phyloP scores from a whole-genome alignment of 2,329 filamentous ascomycete species.

The Microdochium bolleyi region DNA sequence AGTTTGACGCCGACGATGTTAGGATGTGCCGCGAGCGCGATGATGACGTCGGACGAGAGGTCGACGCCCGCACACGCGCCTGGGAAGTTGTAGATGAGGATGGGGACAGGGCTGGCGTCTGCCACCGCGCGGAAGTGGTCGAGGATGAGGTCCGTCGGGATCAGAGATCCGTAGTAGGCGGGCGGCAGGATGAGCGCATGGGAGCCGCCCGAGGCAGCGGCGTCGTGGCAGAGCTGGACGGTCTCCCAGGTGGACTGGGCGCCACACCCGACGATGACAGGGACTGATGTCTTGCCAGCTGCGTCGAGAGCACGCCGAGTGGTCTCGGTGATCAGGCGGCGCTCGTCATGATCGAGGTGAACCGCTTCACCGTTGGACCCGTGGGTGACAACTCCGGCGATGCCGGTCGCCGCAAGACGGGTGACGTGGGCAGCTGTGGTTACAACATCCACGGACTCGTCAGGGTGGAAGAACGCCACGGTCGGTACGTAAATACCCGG shows the following conservation, averaged over 20 bases:
- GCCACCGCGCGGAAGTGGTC: conserved; percentile 58
- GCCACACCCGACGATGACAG: conserved; percentile 57
- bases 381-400: conserved; percentile 50
- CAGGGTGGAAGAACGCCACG: conserved; percentile 44
- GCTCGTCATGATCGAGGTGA: conserved; percentile 57
- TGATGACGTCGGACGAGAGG: conserved; percentile 58
- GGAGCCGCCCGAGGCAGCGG: conserved; percentile 48
- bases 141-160: conserved; percentile 50
- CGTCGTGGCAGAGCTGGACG: conserved; percentile 51
- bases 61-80: conserved; percentile 60
- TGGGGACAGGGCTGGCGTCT: conserved; percentile 48
- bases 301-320: conserved; percentile 53
- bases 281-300: conserved; percentile 46
- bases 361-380: conserved; percentile 71
- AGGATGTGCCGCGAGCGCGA: conserved; percentile 44
- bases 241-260: conserved; percentile 54
- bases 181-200: conserved; percentile 55
- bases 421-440: not conserved
- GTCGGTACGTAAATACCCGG: conserved; percentile 48
- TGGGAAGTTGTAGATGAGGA: conserved; percentile 69
- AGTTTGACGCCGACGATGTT: conserved; percentile 67
- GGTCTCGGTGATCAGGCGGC: conserved; percentile 49
- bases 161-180: conserved; percentile 54
- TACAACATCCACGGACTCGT: conserved; percentile 39
- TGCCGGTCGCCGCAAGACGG: conserved; percentile 10